phyloP scores from a whole-genome alignment of 192 early-diverging fungal genomes.

The Rhizophagus clarus region DNA sequence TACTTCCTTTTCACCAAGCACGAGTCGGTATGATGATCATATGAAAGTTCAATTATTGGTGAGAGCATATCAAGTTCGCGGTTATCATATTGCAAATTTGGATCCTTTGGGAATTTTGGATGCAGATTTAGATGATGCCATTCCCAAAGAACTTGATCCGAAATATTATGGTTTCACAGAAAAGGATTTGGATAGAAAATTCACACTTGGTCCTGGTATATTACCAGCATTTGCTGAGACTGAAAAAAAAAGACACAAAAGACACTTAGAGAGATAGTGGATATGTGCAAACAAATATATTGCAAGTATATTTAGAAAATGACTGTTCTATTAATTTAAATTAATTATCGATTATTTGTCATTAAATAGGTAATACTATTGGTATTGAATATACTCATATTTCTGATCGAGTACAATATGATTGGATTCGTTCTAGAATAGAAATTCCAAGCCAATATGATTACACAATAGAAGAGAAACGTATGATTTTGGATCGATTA shows the following conservation, averaged over 20 bases:
- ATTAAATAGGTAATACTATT: slow-evolving; percentile 68
- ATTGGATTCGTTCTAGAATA: slow-evolving; percentile 93
- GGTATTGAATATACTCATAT: slow-evolving; percentile 99
- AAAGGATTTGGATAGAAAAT: slow-evolving; percentile 87
- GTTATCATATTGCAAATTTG: slow-evolving; percentile 93
- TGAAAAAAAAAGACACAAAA: slow-evolving; percentile 66
- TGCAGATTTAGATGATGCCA: slow-evolving; percentile 49
- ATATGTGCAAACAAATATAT: slow-evolving; percentile 81
- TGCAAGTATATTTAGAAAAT: slow-evolving; percentile 52
- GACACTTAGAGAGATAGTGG: slow-evolving; percentile 91
- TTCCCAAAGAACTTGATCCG: slow-evolving; percentile 82
- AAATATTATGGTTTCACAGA: slow-evolving; percentile 95
- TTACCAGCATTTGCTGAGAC: slow-evolving; percentile 80
- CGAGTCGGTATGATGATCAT: slow-evolving; percentile 72
- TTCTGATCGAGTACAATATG: slow-evolving; percentile 90
- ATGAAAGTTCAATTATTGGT: slow-evolving; percentile 97
- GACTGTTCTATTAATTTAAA: not conserved
- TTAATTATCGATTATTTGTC: slow-evolving; percentile 24
- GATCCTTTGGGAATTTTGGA: slow-evolving; percentile 90
- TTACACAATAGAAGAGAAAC: slow-evolving; percentile 89
- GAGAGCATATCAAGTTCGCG: slow-evolving; percentile 96
- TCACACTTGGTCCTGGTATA: slow-evolving; percentile 92
- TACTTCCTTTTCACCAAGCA: slow-evolving; percentile 28
- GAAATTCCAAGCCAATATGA: slow-evolving; percentile 89
- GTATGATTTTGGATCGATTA: slow-evolving; percentile 91